phyloP scores from a whole-genome alignment of 768 basidiomycete genomes.

The Collybia sordida region DNA sequence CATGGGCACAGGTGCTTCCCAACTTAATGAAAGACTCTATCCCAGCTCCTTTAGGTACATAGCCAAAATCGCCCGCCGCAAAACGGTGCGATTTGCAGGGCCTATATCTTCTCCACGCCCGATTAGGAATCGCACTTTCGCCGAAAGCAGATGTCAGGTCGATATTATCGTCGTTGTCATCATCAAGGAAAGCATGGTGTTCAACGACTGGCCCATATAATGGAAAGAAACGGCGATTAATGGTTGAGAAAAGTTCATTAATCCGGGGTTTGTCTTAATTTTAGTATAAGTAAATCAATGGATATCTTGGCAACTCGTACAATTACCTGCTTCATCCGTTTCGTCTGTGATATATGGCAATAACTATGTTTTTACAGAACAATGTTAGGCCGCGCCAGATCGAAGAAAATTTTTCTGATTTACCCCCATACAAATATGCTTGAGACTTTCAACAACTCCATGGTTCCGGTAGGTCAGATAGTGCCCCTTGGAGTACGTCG shows the following conservation, averaged over 20 bases:
- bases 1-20: conserved; percentile 4
- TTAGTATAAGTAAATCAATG: too few relatives aligned
- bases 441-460: conserved; percentile 6
- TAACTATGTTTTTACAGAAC: too few relatives aligned
- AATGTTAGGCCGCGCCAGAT: background rate
- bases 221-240: too few relatives aligned
- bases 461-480: conserved; percentile 7
- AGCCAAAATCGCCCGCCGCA: conserved; percentile 9
- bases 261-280: too few relatives aligned
- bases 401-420: background rate
- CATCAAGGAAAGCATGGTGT: too few relatives aligned
- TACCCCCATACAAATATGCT: conserved; percentile 9
- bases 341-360: too few relatives aligned
- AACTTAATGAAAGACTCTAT: conserved; percentile 10
- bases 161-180: too few relatives aligned
- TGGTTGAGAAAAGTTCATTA: too few relatives aligned
- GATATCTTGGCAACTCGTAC: too few relatives aligned
- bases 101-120: conserved; percentile 2
- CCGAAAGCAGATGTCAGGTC: too few relatives aligned
- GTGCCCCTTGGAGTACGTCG: conserved; percentile 1
- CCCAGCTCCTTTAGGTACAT: conserved; percentile 6
- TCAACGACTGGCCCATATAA: too few relatives aligned
- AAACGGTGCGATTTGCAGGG: background rate
- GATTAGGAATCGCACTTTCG: background rate
- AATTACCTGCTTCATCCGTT: too few relatives aligned